Evolutionary conservation across 805 yeast species (phyloP), one percentile per base, ranked within the genome.

Genomic region (Kodamaea laetipori): DNA sequence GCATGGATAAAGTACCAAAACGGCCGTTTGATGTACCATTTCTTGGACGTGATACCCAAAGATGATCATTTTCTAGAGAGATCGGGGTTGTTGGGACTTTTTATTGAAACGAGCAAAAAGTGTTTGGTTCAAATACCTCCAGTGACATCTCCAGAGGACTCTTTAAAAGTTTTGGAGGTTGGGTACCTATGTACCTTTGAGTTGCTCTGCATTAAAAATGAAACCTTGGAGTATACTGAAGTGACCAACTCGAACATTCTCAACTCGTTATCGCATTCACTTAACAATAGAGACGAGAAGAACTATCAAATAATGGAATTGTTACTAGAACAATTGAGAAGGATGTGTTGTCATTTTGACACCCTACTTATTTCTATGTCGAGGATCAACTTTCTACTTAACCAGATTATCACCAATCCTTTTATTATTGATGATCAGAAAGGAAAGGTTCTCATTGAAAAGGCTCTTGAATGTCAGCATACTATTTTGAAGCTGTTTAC

Each of bases 331-430:
- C 33, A 32, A 13, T 35, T 37, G 13, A 9, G 6, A 25, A 36
- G 4, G 23, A 35, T n/a, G 4, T 36, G 37, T 11, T 4, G 7
- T 2, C 17, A 19, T 11, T 16, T 33, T 15, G 45, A 45, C 13
- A 28, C 32, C 5, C 46, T 62, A 2, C 46, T 64, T 8, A 49
- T 60, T 3, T 61, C 63, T 16, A 39, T 58, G 30, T 53, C 68
- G 6, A 55, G 71, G 18, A 39, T 68, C 6, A 54, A 58, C 41
- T 63, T 52, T 48, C 34, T 53, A 10, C 34, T 69, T n/a, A 60
- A 58, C 43, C 73, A 64, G 46, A 46, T 67, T 5, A 46, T 67
- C 31, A 49, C 55, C 10, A 60, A 66, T 40, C 66, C 70, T 2
- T 51, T 42, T 40, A 34, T 63, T 8, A 23, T 58, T 2, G 72